Base-by-base conservation (phyloP, 345 rosid genomes). In the Bruguiera sexangula region DNA sequence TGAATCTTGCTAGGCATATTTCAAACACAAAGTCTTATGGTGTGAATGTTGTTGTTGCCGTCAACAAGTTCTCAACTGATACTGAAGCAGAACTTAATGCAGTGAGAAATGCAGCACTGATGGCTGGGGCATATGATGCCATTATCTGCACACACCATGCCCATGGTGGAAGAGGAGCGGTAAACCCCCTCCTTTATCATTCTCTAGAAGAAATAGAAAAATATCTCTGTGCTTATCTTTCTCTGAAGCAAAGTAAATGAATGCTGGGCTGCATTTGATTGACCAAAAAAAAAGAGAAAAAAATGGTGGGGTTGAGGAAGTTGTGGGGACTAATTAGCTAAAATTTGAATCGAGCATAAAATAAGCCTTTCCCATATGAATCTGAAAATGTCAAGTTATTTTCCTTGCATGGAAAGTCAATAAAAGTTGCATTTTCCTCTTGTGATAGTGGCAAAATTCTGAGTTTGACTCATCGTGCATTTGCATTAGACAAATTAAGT, bases 81-180 rank as follows among this genome's bases (percentile, higher is more conserved):
- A 83, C 93, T 0, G 87, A 90, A 77, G 96, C 93, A 70, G 99
- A 96, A 69, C 78, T 96, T 29, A 84, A 85, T 82, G 87, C 96
- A n/a, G 99, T 96, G 27, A 90, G 76, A 82, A 82, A 73, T 52
- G 91, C 94, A 52, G 87, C 99, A 2, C 68, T 96, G 83, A 84
- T 82, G 36, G 96, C 98, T 6, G 97, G 99, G 65, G 98, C 99
- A 51, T 92, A 79, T 76, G 92, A 92, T 82, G 98, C 99, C 66
- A 88, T 96, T 65, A 72, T 90, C 59, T 96, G 98, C 79, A 82
- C 91, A 26, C 99, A 96, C 75, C 99, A 96, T 77, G 98, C 97
- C 60, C 95, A 92, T 75, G 98, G 93, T 78, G 99, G 99, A 2
- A 89, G 88, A 79, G 99, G 99, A 90, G 99, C 98, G 64, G 97